phyloP scores from a whole-genome alignment of 768 basidiomycete genomes.

The Filobasidium wieringae region DNA sequence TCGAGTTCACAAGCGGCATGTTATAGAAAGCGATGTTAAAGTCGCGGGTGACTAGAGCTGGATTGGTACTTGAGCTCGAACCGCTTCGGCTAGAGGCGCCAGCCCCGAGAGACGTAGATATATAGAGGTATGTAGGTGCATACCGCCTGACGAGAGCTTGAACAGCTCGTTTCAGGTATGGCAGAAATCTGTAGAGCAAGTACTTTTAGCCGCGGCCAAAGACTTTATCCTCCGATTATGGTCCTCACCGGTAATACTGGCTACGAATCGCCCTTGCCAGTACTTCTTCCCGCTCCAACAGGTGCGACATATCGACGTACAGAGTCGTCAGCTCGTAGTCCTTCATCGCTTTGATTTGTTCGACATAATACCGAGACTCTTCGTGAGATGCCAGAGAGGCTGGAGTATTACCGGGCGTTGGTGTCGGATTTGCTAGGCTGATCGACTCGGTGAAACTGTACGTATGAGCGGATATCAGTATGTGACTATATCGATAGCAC shows the following conservation, averaged over 20 bases:
- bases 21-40: constrained; percentile 94
- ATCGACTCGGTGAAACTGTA: constrained; percentile 73
- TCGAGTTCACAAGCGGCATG: constrained; percentile 83
- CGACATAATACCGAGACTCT: constrained; percentile 67
- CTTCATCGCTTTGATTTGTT: constrained; percentile 89
- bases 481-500: neutral
- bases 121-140: constrained; percentile 88
- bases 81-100: neutral
- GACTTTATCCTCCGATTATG: neutral
- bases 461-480: neutral
- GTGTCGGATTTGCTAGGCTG: constrained; percentile 46
- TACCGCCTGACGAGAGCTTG: constrained; percentile 77
- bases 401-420: constrained; percentile 57
- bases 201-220: neutral
- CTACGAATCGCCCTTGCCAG: constrained; percentile 85
- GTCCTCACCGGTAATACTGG: constrained; percentile 77
- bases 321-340: constrained; percentile 89
- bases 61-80: constrained; percentile 46
- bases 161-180: constrained; percentile 81
- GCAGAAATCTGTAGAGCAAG: constrained; percentile 52
- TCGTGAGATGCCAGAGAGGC: constrained; percentile 36
- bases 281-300: constrained; percentile 79
- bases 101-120: constrained; percentile 53
- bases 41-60: constrained; percentile 79
- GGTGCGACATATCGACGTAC: constrained; percentile 88